phyloP scores from a whole-genome alignment of 148 eudicot genomes.

The Rhododendron griersonianum region DNA sequence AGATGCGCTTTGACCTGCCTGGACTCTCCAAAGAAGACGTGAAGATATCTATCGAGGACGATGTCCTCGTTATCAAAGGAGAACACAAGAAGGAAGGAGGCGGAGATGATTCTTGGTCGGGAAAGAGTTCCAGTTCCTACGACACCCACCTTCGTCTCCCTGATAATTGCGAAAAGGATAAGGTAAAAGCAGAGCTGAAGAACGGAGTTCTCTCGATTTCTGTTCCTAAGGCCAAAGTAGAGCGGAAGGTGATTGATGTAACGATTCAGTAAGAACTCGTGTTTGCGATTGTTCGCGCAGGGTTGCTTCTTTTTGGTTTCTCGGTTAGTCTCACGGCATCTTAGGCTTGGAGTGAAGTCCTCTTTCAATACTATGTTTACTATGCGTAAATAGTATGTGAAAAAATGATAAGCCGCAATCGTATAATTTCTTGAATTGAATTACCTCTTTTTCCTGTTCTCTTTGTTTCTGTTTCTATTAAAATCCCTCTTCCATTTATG shows the following conservation, averaged over 20 bases:
- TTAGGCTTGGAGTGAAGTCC: background rate
- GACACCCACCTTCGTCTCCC: slow-evolving; percentile 60
- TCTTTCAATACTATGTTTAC: background rate
- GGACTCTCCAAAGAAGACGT: slow-evolving; percentile 72
- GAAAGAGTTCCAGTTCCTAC: slow-evolving; percentile 43
- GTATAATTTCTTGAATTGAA: background rate
- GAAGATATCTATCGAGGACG: slow-evolving; percentile 51
- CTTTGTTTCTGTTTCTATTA: background rate
- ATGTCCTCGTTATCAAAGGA: slow-evolving; percentile 56
- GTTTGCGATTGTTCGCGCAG: background rate
- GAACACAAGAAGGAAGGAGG: slow-evolving; percentile 37
- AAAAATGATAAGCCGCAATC: background rate
- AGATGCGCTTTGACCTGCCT: slow-evolving; percentile 87
- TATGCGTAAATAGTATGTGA: background rate
- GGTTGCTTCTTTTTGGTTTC: background rate
- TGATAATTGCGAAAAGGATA: slow-evolving; percentile 53
- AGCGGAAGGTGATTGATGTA: slow-evolving; percentile 61
- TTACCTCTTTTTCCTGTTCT: background rate
- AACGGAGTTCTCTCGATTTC: slow-evolving; percentile 68
- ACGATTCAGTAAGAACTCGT: slow-evolving; percentile 30
- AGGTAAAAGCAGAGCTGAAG: slow-evolving; percentile 66
- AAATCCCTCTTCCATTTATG: background rate
- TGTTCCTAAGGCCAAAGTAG: slow-evolving; percentile 55
- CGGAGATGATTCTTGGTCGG: slow-evolving; percentile 33
- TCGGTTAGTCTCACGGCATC: background rate